phyloP scores from a whole-genome alignment of 2,329 filamentous ascomycete species.

The Xylaria sp. region DNA sequence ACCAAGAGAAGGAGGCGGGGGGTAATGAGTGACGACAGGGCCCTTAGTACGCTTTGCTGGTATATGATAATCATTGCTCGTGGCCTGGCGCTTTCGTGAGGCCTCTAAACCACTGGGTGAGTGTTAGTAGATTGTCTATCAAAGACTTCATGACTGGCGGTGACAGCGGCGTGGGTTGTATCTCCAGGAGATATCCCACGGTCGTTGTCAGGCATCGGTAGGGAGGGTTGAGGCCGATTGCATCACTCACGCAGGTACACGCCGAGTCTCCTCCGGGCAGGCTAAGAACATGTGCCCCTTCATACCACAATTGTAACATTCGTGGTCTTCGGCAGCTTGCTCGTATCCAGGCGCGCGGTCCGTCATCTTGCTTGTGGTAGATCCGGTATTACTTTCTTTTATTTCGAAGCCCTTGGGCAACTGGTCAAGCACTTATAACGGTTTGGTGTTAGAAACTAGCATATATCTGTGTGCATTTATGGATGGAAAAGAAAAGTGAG shows the following conservation, averaged over 20 bases:
- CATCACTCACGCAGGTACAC: conserved; percentile 48
- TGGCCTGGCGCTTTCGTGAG: conserved; percentile 44
- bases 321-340: conserved; percentile 43
- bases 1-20: conserved; percentile 40
- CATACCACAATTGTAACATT: conserved; percentile 50
- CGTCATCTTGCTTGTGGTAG: conserved; percentile 40
- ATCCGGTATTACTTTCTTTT: background rate
- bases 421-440: background rate
- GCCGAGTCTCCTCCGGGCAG: conserved; percentile 48
- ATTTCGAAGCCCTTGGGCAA: background rate
- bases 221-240: background rate
- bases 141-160: background rate
- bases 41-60: conserved; percentile 45
- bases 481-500: background rate
- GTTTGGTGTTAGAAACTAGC: background rate
- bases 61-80: conserved; percentile 38
- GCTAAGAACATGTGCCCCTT: conserved; percentile 49
- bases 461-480: background rate
- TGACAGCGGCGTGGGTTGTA: background rate
- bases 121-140: conserved; percentile 31
- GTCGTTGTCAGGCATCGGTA: conserved; percentile 2
- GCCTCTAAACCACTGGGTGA: conserved; percentile 47
- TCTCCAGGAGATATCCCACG: background rate
- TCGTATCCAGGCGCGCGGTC: conserved; percentile 44
- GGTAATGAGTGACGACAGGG: conserved; percentile 49